A percentile compares a stretch with the other conserved stretches of the same genome.
phyloP scores from a whole-genome alignment of 192 early-diverging fungal genomes.

The Coemansia sp. region DNA sequence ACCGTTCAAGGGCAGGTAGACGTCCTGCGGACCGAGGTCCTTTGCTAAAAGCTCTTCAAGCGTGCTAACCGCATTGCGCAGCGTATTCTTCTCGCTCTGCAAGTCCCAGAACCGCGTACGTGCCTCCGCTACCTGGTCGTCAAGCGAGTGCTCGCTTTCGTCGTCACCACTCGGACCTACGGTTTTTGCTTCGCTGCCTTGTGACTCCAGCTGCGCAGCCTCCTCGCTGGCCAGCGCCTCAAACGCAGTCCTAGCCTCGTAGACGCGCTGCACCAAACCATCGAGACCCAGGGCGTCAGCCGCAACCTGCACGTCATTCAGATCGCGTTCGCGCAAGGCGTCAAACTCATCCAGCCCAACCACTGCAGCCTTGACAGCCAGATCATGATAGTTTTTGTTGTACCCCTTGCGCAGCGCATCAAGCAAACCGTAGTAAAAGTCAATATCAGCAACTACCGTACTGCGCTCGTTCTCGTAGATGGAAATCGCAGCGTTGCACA shows the following conservation, averaged over 20 bases:
- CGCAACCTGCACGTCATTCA: not conserved
- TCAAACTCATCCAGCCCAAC: constrained; percentile 38
- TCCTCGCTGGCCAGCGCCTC: not conserved
- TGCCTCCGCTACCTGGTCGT: constrained; percentile 17
- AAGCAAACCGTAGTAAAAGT: constrained; percentile 15
- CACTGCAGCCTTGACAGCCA: constrained; percentile 55
- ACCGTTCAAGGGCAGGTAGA: constrained; percentile 65
- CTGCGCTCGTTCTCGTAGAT: constrained; percentile 28
- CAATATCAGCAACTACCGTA: constrained; percentile 22
- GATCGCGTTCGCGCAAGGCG: constrained; percentile 23
- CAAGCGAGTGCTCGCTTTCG: not conserved
- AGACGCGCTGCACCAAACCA: constrained; percentile 20
- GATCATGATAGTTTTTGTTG: constrained; percentile 58
- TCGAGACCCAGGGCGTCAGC: constrained; percentile 18
- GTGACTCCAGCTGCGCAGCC: constrained; percentile 8
- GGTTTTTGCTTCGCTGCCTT: not conserved
- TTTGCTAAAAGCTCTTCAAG: constrained; percentile 56
- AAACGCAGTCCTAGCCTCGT: constrained; percentile 10
- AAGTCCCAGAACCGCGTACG: constrained; percentile 16
- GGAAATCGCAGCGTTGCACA: constrained; percentile 18
- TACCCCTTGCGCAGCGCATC: constrained; percentile 43
- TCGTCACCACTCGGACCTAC: not conserved
- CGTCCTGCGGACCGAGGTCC: constrained; percentile 71
- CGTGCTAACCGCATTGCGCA: constrained; percentile 33
- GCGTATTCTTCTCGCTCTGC: constrained; percentile 20